Evolutionary conservation across 176 grass and related monocot species (phyloP), one percentile per base, ranked within the genome.

Genomic region (Guadua angustifolia): DNA sequence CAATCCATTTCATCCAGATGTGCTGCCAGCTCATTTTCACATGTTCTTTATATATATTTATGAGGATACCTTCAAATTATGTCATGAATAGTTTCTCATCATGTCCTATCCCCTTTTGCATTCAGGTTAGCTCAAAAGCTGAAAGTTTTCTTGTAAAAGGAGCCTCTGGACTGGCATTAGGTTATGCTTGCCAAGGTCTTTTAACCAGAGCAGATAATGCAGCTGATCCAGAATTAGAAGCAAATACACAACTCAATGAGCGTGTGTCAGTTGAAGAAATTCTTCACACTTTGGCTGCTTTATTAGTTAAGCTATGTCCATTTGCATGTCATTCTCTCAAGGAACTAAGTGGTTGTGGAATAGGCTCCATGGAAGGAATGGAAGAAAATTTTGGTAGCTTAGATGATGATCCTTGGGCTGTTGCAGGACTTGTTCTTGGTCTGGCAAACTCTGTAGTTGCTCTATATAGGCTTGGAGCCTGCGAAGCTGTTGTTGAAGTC

Each of bases 91-190:
- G 44, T 66, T 83, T 83, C 29, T 83, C 80, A 83, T 78, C 36
- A 18, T 74, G 79, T 60, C 17, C n/a, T 83, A 86, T 83, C 2
- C 39, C 29, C 77, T 90, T 90, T 18, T 15, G 18, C 58, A 83
- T 87, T 88, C 86, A 98, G 93, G 93, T 93, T 82, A 86, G 87
- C 19, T 88, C 79, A 81, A 95, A 86, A 67, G 90, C 85, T 82
- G 85, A 93, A 87, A 98, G 93, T 84, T 78, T 39, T 86, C 79
- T 95, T 88, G 91, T 93, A 69, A 98, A 92, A 90, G 95, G 93
- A 87, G 89, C 91, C 55, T 98, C 93, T 89, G 95, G 87, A 73
- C 35, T 86, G 16, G 93, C 87, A 81, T 81, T 98, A 78, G 93
- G 93, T 76, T 95, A 91, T 87, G 77, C 82, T 70, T 98, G 89